phyloP scores from a whole-genome alignment of 768 basidiomycete species.

The Heimioporus sp. region DNA sequence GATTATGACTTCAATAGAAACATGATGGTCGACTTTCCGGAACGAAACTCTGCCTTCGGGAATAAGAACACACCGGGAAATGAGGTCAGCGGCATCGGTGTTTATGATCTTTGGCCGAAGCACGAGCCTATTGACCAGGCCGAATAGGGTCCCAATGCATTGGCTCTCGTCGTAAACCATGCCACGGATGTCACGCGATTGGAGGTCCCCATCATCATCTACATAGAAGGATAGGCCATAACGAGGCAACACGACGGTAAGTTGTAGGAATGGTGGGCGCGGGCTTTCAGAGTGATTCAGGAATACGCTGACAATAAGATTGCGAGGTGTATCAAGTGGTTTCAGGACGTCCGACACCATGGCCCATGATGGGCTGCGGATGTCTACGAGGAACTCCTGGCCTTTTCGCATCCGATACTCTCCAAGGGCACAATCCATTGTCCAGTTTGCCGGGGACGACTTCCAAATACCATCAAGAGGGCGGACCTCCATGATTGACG shows the following conservation, averaged over 20 bases:
- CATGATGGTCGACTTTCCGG: conserved; percentile 20
- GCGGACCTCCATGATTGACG: conserved; percentile 25
- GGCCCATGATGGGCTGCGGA: conserved; percentile 23
- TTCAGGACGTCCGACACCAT: conserved; percentile 24
- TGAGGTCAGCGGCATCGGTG: not conserved
- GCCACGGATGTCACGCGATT: conserved; percentile 39
- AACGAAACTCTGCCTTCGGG: conserved; percentile 37
- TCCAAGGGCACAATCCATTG: conserved; percentile 7
- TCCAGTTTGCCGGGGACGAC: conserved; percentile 25
- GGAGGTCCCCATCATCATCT: conserved; percentile 30
- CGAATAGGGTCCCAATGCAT: conserved; percentile 43
- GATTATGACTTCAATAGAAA: conserved; percentile 3
- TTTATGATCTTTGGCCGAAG: conserved; percentile 31
- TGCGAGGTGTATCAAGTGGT: conserved; percentile 18
- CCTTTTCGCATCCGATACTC: conserved; percentile 6
- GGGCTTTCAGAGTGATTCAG: no score
- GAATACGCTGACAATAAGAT: conserved; percentile 19
- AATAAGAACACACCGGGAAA: conserved; percentile 30
- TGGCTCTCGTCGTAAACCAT: conserved; percentile 42
- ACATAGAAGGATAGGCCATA: conserved; percentile 41
- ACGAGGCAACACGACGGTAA: conserved; percentile 38
- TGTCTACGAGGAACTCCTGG: conserved; percentile 21
- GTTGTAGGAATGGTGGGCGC: not conserved
- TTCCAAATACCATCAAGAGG: conserved; percentile 24
- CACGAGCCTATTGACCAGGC: conserved; percentile 39